A percentile compares a stretch with the other conserved stretches of the same genome.
Conservation (phyloP, 345 rosid genomes). For the Viola odorata region DNA sequence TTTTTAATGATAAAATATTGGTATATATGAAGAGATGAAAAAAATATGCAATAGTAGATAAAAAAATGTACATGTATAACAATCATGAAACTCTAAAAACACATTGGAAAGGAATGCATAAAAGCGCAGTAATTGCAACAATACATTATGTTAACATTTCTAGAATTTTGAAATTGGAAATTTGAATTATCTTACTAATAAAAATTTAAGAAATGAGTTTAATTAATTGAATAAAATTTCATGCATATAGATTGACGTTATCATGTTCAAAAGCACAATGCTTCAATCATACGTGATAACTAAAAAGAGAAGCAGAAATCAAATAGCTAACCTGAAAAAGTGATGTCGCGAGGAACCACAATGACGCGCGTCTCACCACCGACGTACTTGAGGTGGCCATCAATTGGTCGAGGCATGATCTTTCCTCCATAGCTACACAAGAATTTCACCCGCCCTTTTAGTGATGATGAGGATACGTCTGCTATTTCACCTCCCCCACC, state of each 20-base stretch:
- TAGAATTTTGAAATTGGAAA: too few relatives aligned
- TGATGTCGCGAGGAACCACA: constrained; percentile 49
- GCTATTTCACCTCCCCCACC: constrained; percentile 16
- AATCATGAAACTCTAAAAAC: too few relatives aligned
- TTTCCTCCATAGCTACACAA: constrained; percentile 87
- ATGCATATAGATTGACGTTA: not conserved
- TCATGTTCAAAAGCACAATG: not conserved
- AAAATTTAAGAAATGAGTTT: not conserved
- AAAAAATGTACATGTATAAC: too few relatives aligned
- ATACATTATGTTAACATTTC: too few relatives aligned
- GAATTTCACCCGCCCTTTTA: constrained; percentile 53
- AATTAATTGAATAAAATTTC: not conserved
- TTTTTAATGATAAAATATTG: too few relatives aligned
- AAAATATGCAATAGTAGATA: too few relatives aligned
- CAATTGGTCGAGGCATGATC: constrained; percentile 62
- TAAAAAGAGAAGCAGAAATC: not conserved
- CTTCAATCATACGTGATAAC: not conserved
- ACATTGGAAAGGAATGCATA: too few relatives aligned
- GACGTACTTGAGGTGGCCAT: constrained; percentile 70
- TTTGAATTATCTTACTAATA: too few relatives aligned
- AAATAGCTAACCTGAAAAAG: constrained; percentile 41
- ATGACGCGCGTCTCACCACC: constrained; percentile 93
- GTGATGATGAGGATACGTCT: constrained; percentile 19
- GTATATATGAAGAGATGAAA: too few relatives aligned
- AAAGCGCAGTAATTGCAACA: too few relatives aligned